Evolutionary conservation across 352 stramenopile species (phyloP).

Genomic region (Discostella stelligera): DNA sequence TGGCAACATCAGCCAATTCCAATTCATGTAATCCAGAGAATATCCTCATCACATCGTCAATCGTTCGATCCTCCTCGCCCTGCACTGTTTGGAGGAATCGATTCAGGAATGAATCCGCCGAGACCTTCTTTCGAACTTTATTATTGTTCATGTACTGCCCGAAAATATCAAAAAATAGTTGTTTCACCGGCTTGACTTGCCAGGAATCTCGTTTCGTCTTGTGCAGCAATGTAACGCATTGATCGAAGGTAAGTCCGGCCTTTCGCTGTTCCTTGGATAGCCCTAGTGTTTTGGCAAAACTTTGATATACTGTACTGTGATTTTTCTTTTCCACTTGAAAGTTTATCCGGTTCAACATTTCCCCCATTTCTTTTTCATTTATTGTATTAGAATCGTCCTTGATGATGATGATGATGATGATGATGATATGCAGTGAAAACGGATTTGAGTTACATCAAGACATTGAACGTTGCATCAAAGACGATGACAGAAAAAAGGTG

Average conservation of each 20-base stretch:
- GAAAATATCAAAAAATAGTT: conserved; percentile 71
- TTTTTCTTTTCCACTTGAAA: conserved; percentile 68
- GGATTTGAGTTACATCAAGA: neutral
- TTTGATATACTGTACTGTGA: conserved; percentile 62
- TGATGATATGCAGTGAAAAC: too few relatives aligned
- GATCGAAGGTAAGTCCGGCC: conserved; percentile 75
- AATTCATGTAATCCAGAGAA: conserved; percentile 70
- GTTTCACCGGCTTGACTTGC: conserved; percentile 66
- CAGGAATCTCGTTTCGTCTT: conserved; percentile 79
- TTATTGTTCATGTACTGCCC: conserved; percentile 81
- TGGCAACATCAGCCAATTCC: conserved; percentile 63
- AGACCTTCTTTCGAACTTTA: conserved; percentile 70
- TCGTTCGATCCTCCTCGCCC: conserved; percentile 59
- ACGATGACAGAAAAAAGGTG: conserved; percentile 1
- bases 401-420: neutral
- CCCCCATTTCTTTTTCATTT: conserved; percentile 64
- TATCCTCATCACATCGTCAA: conserved; percentile 61
- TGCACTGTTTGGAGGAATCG: conserved; percentile 70
- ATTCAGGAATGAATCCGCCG: conserved; percentile 70
- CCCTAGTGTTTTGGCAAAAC: conserved; percentile 69
- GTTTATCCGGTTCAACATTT: conserved; percentile 75
- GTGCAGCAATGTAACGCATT: conserved; percentile 74
- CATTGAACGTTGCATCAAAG: neutral
- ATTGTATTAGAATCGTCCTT: conserved; percentile 66
- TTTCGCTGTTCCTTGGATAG: conserved; percentile 56